Evolutionary conservation across 176 grass and related monocot species (phyloP).

Genomic region (Zizania latifolia): DNA sequence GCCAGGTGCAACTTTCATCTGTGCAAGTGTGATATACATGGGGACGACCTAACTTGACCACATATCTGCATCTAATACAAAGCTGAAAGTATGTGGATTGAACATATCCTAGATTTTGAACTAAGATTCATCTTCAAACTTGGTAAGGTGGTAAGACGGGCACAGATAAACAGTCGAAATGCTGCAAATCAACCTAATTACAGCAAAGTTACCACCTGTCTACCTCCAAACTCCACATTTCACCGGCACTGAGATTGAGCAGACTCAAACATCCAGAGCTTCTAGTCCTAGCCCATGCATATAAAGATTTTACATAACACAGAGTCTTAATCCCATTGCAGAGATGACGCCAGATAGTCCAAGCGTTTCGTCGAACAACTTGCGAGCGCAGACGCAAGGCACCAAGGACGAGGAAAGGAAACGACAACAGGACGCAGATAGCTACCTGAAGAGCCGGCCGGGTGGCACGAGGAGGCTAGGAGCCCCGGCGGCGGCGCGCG

Average conservation of each 20-base stretch:
- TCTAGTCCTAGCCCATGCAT: not conserved
- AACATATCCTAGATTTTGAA: not conserved
- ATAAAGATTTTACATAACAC: too few species aligned
- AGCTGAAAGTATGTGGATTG: not conserved
- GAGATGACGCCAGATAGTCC: not conserved
- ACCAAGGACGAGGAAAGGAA: not conserved
- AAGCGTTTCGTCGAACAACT: conserved; percentile 28
- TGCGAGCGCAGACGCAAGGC: not conserved
- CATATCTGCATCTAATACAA: not conserved
- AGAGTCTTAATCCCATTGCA: not conserved
- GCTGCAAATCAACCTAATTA: not conserved
- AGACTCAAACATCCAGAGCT: not conserved
- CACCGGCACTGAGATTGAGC: not conserved
- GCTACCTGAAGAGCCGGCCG: conserved; percentile 19
- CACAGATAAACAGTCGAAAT: not conserved
- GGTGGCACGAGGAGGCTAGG: not conserved
- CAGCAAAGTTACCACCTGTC: not conserved
- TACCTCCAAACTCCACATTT: not conserved
- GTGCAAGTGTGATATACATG: not conserved
- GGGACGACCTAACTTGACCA: not conserved
- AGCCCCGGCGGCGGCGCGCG: not conserved
- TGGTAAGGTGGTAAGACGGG: not conserved
- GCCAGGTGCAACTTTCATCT: not conserved
- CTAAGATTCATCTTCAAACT: not conserved
- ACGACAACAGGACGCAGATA: not conserved